A percentile compares a stretch with the other conserved stretches of the same genome.
phyloP scores from a whole-genome alignment of 192 early-diverging fungal genomes.

The Globomyces pollinis-pini region DNA sequence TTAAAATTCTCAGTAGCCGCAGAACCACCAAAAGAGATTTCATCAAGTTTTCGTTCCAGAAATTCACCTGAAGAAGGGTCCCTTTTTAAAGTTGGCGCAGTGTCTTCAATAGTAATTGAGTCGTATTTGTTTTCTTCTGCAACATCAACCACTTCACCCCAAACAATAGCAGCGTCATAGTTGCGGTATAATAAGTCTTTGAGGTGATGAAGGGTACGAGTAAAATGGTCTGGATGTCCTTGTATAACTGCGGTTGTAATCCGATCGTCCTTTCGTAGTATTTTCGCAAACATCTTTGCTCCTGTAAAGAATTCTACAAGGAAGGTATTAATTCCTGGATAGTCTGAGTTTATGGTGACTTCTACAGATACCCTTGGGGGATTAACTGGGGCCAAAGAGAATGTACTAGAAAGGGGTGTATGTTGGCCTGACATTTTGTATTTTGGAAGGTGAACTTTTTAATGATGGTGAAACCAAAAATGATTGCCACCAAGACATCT shows the following conservation, averaged over 20 bases:
- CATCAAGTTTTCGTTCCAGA: background rate
- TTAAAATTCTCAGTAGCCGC: background rate
- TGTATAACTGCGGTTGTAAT: background rate
- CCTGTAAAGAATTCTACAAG: background rate
- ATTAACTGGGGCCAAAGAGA: too few relatives aligned
- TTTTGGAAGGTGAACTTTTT: too few relatives aligned
- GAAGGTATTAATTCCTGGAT: background rate
- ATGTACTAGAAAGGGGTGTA: background rate
- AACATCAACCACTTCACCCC: background rate
- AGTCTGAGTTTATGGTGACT: background rate
- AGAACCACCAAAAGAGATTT: background rate
- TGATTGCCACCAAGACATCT: too few relatives aligned
- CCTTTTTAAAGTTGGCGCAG: background rate
- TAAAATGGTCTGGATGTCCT: background rate
- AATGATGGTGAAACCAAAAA: too few relatives aligned
- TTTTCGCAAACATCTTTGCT: background rate
- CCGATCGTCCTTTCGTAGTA: background rate
- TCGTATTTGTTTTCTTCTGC: background rate
- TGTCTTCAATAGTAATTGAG: background rate
- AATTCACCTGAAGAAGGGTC: background rate
- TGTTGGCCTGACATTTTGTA: background rate
- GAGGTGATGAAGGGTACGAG: background rate
- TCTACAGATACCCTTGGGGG: background rate
- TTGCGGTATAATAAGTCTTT: background rate
- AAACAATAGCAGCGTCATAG: background rate